A percentile compares a stretch with the other conserved stretches of the same genome.
Evolutionary conservation across 2,329 filamentous ascomycete genomes (phyloP).

Genomic region (Anthostomella pinea): DNA sequence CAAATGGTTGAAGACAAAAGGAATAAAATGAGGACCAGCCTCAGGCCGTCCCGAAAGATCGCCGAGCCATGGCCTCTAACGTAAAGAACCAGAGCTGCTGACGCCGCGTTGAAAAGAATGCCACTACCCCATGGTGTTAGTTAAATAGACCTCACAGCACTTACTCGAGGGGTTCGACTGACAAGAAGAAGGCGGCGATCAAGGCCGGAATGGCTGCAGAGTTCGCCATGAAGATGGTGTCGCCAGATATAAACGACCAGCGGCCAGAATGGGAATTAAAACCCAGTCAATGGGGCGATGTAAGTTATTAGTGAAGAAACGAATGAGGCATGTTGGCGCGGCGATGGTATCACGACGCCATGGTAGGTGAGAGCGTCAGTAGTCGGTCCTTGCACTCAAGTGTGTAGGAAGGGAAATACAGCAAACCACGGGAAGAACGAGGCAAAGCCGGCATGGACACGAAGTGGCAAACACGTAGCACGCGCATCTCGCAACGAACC

Average conservation of each 20-base stretch:
- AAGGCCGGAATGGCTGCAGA: conserved; percentile 46
- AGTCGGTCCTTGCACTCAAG: neutral
- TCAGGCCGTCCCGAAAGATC: conserved; percentile 56
- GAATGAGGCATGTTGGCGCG: conserved; percentile 13
- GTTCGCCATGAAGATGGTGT: conserved; percentile 42
- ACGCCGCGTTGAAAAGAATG: conserved; percentile 51
- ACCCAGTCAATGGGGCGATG: conserved; percentile 9
- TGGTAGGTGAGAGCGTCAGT: conserved; percentile 2
- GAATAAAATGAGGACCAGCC: conserved; percentile 61
- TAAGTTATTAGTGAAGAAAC: conserved; percentile 7
- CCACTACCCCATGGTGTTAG: conserved; percentile 40
- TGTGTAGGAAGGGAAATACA: conserved; percentile 2
- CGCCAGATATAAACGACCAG: conserved; percentile 21
- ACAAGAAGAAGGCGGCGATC: conserved; percentile 55
- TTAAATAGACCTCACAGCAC: conserved; percentile 6
- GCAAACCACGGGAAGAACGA: conserved; percentile 4
- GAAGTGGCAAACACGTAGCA: conserved; percentile 8
- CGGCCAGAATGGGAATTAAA: conserved; percentile 17
- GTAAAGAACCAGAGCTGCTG: conserved; percentile 44
- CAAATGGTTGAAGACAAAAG: conserved; percentile 50
- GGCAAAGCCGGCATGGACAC: neutral
- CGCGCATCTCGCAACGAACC: conserved; percentile 10
- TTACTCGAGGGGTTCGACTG: conserved; percentile 28
- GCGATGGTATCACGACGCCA: conserved; percentile 11
- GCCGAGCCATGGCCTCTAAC: conserved; percentile 46